Conservation (phyloP, 2,329 filamentous ascomycete genomes). For the Trichoderma arundinaceum region DNA sequence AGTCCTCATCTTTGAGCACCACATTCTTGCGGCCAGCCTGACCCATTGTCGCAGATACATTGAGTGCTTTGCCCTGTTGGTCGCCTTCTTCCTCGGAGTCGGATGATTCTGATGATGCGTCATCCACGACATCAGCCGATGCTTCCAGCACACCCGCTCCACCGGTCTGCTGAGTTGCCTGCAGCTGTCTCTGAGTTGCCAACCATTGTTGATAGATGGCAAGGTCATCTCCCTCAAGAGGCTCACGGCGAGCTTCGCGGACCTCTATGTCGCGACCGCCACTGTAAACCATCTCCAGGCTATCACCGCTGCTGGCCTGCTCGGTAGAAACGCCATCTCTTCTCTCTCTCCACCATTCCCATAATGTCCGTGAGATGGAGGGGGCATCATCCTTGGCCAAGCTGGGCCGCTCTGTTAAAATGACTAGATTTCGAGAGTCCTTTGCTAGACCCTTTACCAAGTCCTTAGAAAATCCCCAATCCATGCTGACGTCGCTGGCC, state of each 20-base stretch:
- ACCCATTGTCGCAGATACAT: constrained; percentile 82
- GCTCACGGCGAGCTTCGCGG: constrained; percentile 64
- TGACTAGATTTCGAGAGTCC: constrained; percentile 80
- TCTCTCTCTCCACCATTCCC: constrained; percentile 77
- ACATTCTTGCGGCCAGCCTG: constrained; percentile 86
- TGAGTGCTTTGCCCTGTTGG: constrained; percentile 89
- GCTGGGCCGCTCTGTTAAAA: constrained; percentile 79
- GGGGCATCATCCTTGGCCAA: constrained; percentile 48
- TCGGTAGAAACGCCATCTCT: constrained; percentile 67
- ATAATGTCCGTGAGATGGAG: constrained; percentile 75
- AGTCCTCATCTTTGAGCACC: constrained; percentile 83
- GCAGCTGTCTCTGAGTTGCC: constrained; percentile 83
- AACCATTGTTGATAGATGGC: constrained; percentile 89
- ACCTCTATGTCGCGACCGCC: constrained; percentile 67
- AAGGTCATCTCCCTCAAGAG: constrained; percentile 77
- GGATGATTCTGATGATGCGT: constrained; percentile 83
- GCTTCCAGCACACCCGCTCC: constrained; percentile 71
- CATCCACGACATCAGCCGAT: constrained; percentile 76
- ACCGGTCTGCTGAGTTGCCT: constrained; percentile 76
- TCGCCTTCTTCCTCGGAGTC: constrained; percentile 87
- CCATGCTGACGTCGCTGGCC: constrained; percentile 85
- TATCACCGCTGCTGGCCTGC: constrained; percentile 58
- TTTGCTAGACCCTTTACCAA: constrained; percentile 75
- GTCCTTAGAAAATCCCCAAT: constrained; percentile 94
- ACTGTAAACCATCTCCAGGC: constrained; percentile 69